These are phyloP conservation scores for Salix brachista DNA, from an alignment of 345 rosid species.

Conservation along the genomic window DNA sequence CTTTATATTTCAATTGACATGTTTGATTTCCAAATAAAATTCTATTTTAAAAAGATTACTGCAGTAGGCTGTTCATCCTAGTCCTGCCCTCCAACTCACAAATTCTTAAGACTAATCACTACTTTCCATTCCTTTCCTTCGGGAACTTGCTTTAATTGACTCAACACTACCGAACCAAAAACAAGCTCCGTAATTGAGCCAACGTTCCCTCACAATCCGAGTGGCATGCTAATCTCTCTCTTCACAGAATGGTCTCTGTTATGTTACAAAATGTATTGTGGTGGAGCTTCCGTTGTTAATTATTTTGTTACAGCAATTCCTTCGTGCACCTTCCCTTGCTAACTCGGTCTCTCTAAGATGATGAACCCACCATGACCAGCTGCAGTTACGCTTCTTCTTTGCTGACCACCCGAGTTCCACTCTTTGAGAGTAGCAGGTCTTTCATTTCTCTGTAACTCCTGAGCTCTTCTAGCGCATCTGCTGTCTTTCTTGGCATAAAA, in stretches of 20 bases:
- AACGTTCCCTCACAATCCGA: too few relatives aligned
- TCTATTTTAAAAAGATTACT: too few relatives aligned
- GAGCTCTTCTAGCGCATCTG: slow-evolving; percentile 84
- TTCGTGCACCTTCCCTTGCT: not conserved
- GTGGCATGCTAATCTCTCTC: not conserved
- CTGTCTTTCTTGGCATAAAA: slow-evolving; percentile 60
- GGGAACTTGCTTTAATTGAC: too few relatives aligned
- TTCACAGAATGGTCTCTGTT: not conserved
- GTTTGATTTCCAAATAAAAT: too few relatives aligned
- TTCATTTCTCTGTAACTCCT: slow-evolving; percentile 72
- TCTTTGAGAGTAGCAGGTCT: slow-evolving; percentile 70
- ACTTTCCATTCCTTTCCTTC: too few relatives aligned
- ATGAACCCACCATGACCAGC: not conserved
- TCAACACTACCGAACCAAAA: too few relatives aligned
- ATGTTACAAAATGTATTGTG: not conserved
- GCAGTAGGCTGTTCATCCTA: too few relatives aligned
- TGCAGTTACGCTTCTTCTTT: slow-evolving; percentile 28
- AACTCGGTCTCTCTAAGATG: not conserved
- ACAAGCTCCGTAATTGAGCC: too few relatives aligned
- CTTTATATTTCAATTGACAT: too few relatives aligned
- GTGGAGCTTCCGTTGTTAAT: not conserved
- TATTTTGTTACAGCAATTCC: not conserved
- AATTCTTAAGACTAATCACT: too few relatives aligned
- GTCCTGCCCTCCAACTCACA: too few relatives aligned
- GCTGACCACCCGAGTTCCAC: slow-evolving; percentile 47